Evolutionary conservation across 2,329 filamentous ascomycete species (phyloP), one percentile per base, ranked within the genome.

Genomic region (Xylariales sp.): DNA sequence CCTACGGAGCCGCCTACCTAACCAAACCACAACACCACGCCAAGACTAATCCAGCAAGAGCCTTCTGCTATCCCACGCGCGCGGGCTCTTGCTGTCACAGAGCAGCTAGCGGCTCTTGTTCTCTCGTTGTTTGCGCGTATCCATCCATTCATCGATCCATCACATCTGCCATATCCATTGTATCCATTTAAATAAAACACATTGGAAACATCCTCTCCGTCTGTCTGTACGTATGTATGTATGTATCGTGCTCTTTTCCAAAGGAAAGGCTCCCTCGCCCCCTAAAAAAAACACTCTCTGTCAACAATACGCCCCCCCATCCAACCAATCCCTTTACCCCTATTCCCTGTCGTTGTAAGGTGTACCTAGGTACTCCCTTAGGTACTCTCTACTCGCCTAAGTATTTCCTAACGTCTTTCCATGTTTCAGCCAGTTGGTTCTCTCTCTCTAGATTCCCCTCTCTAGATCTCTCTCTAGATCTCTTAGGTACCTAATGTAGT

Each of bases 61-160:
- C 62, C 58, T 68, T 68, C 66, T 53, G 43, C 12, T 18, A 23
- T 41, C 14, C 32, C 39, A 39, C 55, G 36, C 53, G 14, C 18
- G 36, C 41, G 23, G 23, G 57, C 34, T 30, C 23, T 43, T 58
- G 18, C 54, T 54, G 18, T 36, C 58, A 59, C 32, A 30, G 14
- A 39, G 34, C 18, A 59, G 36, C n/a, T n/a, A n/a, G n/a, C n/a
- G 23, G 57, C 34, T 30, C 34, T 16, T 28, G 41, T 50, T 32
- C 58, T 56, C 46, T 43, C 48, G 50, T 62, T 52, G 50, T 62
- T 57, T 62, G 56, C 32, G 50, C 39, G 41, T 30, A 30, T 23
- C n/a, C 16, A 48, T 30, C 65, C 60, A 69, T 23, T 23, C 23
- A 23, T 23, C 23, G 23, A 23, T 23, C 23, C 23, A 69, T 66